phyloP scores from a whole-genome alignment of 768 basidiomycete genomes.

The Kwoniella sp. region DNA sequence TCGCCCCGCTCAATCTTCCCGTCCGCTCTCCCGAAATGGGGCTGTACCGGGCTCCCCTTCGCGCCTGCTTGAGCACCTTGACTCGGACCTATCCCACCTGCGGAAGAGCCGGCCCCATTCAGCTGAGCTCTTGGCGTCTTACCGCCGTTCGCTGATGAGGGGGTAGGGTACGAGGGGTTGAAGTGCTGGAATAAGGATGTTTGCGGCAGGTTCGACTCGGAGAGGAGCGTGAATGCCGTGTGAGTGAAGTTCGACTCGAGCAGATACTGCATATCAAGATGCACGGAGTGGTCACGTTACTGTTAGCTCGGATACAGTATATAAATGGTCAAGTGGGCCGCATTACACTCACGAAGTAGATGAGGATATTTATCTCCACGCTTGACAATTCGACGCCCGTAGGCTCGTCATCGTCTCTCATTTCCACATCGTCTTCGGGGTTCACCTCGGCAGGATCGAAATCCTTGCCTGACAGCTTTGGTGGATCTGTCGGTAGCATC shows the following conservation, averaged over 20 bases:
- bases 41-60: conserved; percentile 17
- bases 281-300: not conserved
- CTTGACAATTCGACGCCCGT: conserved; percentile 33
- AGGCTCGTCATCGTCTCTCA: conserved; percentile 23
- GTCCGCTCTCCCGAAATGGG: conserved; percentile 36
- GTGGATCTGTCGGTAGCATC: conserved; percentile 42
- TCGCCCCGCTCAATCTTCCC: conserved; percentile 48
- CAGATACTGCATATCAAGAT: conserved; percentile 52
- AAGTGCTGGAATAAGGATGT: conserved; percentile 51
- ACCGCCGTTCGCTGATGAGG: conserved; percentile 10
- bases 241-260: conserved; percentile 53
- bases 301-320: no score
- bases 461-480: conserved; percentile 29
- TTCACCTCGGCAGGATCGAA: conserved; percentile 36
- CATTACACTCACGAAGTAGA: conserved; percentile 51
- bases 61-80: not conserved
- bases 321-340: no score
- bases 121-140: not conserved
- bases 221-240: conserved; percentile 50
- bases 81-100: not conserved
- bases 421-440: conserved; percentile 24
- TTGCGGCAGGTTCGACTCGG: conserved; percentile 46
- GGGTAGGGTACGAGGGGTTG: conserved; percentile 41
- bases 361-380: conserved; percentile 53
- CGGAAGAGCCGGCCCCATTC: not conserved